phyloP scores from a whole-genome alignment of 2,329 filamentous ascomycete species.

The Conoideocrella luteorostrata region DNA sequence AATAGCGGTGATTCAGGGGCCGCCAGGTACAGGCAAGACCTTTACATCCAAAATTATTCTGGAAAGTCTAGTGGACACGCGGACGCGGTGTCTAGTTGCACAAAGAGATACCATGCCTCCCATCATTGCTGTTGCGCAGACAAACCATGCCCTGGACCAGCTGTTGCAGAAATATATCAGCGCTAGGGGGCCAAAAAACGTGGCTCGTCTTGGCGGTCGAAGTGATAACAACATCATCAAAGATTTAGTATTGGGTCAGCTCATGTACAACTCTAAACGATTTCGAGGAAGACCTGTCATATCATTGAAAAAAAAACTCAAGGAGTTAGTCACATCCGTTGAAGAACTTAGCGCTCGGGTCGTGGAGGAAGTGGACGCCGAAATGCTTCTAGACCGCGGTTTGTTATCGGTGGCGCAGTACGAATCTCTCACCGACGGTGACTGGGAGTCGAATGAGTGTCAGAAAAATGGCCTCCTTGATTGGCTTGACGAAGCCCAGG shows the following conservation, averaged over 20 bases:
- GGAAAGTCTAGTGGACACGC: conserved; percentile 37
- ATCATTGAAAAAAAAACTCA: conserved; percentile 6
- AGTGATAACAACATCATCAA: conserved; percentile 63
- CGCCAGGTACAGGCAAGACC: conserved; percentile 71
- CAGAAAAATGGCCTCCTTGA: conserved; percentile 2
- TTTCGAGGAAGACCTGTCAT: conserved; percentile 10
- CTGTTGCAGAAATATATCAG: conserved; percentile 58
- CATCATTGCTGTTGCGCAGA: conserved; percentile 77
- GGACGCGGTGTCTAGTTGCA: conserved; percentile 43
- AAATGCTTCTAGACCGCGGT: conserved; percentile 44
- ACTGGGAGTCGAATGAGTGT: conserved; percentile 20
- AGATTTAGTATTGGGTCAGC: conserved; percentile 49
- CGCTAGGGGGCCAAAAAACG: conserved; percentile 38
- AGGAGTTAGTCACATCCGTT: conserved; percentile 9
- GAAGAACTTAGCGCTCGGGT: conserved; percentile 15
- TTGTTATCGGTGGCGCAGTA: conserved; percentile 59
- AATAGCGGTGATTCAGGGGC: conserved; percentile 75
- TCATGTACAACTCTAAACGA: conserved; percentile 22
- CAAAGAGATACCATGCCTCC: conserved; percentile 32
- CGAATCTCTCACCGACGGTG: conserved; percentile 50
- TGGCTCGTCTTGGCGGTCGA: conserved; percentile 58
- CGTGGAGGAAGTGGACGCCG: conserved; percentile 41
- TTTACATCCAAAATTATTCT: conserved; percentile 71
- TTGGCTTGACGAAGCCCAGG: conserved; percentile 13
- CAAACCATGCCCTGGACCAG: conserved; percentile 86